Evolutionary conservation across 306 rosid species (phyloP).

Genomic region (Gleditsia sinensis): DNA sequence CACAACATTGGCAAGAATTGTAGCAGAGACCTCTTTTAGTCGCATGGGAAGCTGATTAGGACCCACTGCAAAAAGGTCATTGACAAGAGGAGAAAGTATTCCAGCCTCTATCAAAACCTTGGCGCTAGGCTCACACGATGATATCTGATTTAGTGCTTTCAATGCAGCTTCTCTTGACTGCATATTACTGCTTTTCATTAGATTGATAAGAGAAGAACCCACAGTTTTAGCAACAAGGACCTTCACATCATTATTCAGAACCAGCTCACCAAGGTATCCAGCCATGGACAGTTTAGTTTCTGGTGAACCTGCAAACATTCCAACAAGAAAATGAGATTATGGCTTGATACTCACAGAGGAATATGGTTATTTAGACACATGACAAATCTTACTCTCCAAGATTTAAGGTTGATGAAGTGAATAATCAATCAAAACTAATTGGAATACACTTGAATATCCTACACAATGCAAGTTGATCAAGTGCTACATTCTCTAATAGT

Average conservation of each 20-base stretch:
- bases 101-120: constrained; percentile 89
- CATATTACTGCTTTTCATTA: constrained; percentile 79
- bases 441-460: not conserved
- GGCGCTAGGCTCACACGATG: constrained; percentile 88
- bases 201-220: constrained; percentile 80
- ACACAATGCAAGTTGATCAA: constrained; percentile 1
- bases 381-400: constrained; percentile 16
- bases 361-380: constrained; percentile 24
- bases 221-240: constrained; percentile 79
- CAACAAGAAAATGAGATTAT: constrained; percentile 33
- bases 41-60: constrained; percentile 80
- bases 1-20: constrained; percentile 92
- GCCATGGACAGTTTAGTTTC: constrained; percentile 93
- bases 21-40: constrained; percentile 89
- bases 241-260: constrained; percentile 79
- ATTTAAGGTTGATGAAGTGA: constrained; percentile 8
- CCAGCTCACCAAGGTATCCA: constrained; percentile 86
- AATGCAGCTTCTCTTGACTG: constrained; percentile 90
- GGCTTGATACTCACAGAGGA: constrained; percentile 1
- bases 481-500: constrained; percentile 16
- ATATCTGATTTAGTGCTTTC: constrained; percentile 92
- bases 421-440: constrained; percentile 25
- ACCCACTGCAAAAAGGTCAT: constrained; percentile 91
- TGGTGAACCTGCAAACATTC: constrained; percentile 76
- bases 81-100: constrained; percentile 92